Evolutionary conservation across 306 rosid species (phyloP).

Genomic region (Lithocarpus polystachyus): DNA sequence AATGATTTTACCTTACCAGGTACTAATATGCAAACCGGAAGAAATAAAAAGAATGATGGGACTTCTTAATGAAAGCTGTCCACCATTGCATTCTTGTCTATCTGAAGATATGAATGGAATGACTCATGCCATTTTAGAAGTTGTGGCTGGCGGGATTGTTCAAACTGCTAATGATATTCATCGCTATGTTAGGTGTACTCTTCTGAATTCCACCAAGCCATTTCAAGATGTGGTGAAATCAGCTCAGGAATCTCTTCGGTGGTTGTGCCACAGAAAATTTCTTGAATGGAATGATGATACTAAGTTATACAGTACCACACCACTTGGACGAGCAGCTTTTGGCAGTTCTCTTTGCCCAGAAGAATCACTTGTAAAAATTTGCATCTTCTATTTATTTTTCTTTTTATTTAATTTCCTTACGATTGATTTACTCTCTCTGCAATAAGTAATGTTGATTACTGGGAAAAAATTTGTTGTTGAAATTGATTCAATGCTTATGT

Average conservation of each 20-base stretch:
- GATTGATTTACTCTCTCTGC: background rate
- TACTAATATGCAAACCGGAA: slow-evolving; percentile 83
- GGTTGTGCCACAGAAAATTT: slow-evolving; percentile 89
- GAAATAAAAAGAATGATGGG: slow-evolving; percentile 72
- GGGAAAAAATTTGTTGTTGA: background rate
- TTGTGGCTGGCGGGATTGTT: slow-evolving; percentile 95
- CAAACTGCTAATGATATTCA: slow-evolving; percentile 89
- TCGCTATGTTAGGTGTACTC: slow-evolving; percentile 92
- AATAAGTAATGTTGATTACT: background rate
- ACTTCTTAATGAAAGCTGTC: slow-evolving; percentile 80
- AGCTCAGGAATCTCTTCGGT: slow-evolving; percentile 92
- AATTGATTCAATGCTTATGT: slow-evolving; percentile 9
- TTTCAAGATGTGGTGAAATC: slow-evolving; percentile 94
- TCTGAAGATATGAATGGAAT: slow-evolving; percentile 96
- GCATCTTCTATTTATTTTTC: slow-evolving; percentile 16
- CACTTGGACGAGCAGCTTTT: slow-evolving; percentile 92
- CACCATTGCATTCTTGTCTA: slow-evolving; percentile 82
- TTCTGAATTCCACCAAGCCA: slow-evolving; percentile 89
- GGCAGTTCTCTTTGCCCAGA: slow-evolving; percentile 98
- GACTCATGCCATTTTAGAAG: slow-evolving; percentile 97
- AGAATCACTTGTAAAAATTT: slow-evolving; percentile 81
- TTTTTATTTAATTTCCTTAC: slow-evolving; percentile 4
- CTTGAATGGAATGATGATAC: slow-evolving; percentile 92
- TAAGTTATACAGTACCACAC: slow-evolving; percentile 81
- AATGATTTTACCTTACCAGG: slow-evolving; percentile 37